Evolutionary conservation across 2,329 filamentous ascomycete species (phyloP).

Genomic region (Ceratocystis eucalypticola): DNA sequence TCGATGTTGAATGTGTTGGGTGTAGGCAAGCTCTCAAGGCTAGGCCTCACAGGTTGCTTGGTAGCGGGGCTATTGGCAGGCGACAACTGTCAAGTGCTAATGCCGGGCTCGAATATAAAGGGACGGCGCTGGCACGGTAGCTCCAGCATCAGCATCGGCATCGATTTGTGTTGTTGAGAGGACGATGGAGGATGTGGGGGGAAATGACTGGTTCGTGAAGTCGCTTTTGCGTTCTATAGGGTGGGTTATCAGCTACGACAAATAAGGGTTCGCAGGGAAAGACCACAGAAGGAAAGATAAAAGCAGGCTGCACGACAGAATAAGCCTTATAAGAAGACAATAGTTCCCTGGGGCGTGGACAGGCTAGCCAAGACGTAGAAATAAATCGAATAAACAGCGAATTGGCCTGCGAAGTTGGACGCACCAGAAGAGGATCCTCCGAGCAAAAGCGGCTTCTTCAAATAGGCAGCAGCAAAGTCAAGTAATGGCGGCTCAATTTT

Average conservation of each 20-base stretch:
- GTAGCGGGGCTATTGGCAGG: neutral
- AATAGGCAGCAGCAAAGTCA: neutral
- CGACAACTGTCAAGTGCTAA: slow-evolving; percentile 17
- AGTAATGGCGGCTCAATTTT: neutral
- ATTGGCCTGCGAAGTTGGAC: neutral
- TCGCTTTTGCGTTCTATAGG: neutral
- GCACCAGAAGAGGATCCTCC: neutral
- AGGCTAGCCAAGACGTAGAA: neutral
- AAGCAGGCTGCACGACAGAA: neutral
- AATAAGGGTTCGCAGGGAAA: neutral
- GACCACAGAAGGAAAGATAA: neutral
- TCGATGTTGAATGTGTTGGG: too few species aligned
- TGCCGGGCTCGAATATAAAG: slow-evolving; percentile 17
- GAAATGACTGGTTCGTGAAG: neutral
- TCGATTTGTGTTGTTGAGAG: neutral
- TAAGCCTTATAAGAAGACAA: neutral
- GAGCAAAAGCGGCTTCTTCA: neutral
- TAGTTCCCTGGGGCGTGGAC: neutral
- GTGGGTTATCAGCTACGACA: neutral
- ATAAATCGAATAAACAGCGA: neutral
- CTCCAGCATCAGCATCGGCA: slow-evolving; percentile 18
- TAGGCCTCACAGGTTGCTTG: neutral
- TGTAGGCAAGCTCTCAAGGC: neutral
- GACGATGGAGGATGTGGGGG: neutral
- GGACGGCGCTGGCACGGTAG: slow-evolving; percentile 16